Evolutionary conservation across 805 yeast species (phyloP).

Genomic region (Yamadazyma phyllophila): DNA sequence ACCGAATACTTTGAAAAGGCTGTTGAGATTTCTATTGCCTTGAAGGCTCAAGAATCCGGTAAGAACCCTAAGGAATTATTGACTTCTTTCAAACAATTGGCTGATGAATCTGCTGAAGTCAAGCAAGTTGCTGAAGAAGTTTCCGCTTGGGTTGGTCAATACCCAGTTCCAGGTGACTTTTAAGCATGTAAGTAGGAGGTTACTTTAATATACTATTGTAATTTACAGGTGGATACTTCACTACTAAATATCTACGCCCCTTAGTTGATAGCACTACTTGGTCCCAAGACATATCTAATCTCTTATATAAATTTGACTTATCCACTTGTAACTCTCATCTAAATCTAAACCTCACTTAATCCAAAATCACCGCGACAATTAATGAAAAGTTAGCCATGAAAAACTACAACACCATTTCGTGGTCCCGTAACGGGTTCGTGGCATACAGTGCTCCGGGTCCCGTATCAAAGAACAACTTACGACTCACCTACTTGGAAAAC

Average conservation of each 20-base stretch:
- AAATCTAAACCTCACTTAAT: not conserved
- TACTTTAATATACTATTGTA: too few species aligned
- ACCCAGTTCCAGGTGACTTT: conserved; percentile 86
- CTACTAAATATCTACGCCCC: too few species aligned
- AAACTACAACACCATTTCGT: conserved; percentile 41
- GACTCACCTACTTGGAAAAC: conserved; percentile 68
- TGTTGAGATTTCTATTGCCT: conserved; percentile 65
- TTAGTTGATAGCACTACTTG: too few species aligned
- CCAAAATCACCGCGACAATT: not conserved
- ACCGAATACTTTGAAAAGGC: conserved; percentile 79
- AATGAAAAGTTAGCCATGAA: conserved; percentile 1
- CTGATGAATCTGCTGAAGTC: conserved; percentile 61
- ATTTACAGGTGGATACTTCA: too few species aligned
- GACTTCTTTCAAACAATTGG: conserved; percentile 66
- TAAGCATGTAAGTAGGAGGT: conserved; percentile 1
- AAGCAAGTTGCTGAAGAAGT: conserved; percentile 55
- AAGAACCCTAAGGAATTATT: conserved; percentile 57
- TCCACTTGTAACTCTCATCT: too few species aligned
- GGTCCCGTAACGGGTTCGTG: conserved; percentile 84
- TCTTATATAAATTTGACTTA: too few species aligned
- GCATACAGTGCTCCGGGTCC: conserved; percentile 55
- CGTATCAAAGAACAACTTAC: conserved; percentile 38
- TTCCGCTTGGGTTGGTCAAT: conserved; percentile 65
- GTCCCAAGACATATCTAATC: too few species aligned
- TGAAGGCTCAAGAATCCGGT: conserved; percentile 61